Percentiles rank a stretch among this genome's conserved stretches.
Conservation (phyloP, 305 asterid genomes). For the Fraxinus baroniana region DNA sequence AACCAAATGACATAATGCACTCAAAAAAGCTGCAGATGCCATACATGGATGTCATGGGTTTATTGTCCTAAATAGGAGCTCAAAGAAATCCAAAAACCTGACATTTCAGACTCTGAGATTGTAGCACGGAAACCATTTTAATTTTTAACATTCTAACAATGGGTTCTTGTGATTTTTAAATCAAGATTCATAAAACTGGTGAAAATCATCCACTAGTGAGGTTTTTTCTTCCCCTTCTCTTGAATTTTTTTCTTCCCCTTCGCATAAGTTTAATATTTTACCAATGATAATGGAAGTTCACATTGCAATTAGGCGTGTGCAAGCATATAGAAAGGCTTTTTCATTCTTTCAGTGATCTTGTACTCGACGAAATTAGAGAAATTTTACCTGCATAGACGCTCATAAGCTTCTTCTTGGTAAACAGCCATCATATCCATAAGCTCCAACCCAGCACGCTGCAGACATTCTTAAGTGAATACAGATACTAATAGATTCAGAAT, state of each 20-base stretch:
- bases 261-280: not conserved
- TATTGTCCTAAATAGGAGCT: not conserved
- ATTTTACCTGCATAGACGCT: slow-evolving; percentile 88
- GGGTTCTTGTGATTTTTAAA: not conserved
- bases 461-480: slow-evolving; percentile 39
- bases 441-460: slow-evolving; percentile 98
- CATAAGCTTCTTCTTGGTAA: slow-evolving; percentile 99
- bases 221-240: not conserved
- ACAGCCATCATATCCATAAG: slow-evolving; percentile 99
- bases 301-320: not conserved
- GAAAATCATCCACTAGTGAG: not conserved
- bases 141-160: not conserved
- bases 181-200: not conserved
- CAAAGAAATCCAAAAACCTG: not conserved
- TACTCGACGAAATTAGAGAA: slow-evolving; percentile 13
- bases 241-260: not conserved
- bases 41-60: not conserved
- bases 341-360: slow-evolving; percentile 16
- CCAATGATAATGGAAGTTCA: not conserved
- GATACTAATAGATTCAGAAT: slow-evolving; percentile 4
- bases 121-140: not conserved
- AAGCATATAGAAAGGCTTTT: slow-evolving; percentile 12
- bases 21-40: not conserved
- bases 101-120: not conserved
- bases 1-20: not conserved